Evolutionary conservation across 2,329 filamentous ascomycete genomes (phyloP).

Genomic region (Daldinia sp.): DNA sequence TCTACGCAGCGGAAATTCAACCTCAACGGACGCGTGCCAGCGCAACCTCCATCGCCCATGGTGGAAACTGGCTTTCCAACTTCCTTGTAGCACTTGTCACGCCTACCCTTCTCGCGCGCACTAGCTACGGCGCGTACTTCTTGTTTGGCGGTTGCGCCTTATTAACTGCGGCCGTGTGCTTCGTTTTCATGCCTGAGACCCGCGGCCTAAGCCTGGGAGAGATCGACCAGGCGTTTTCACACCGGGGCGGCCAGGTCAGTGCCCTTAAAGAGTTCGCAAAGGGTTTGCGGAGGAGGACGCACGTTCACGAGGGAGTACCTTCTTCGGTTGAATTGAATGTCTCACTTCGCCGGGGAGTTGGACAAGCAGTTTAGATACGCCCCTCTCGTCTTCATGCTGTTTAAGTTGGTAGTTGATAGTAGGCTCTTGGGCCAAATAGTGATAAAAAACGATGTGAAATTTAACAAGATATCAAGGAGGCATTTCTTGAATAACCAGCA

Average conservation of each 20-base stretch:
- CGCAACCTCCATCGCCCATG: conserved; percentile 59
- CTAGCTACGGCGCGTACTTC: conserved; percentile 55
- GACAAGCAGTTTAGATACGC: neutral
- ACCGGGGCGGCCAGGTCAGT: conserved; percentile 43
- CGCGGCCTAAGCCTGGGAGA: conserved; percentile 52
- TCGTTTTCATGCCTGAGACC: conserved; percentile 55
- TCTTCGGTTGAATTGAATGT: conserved; percentile 5
- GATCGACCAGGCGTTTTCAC: conserved; percentile 46
- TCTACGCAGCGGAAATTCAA: conserved; percentile 65
- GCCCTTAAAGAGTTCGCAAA: conserved; percentile 49
- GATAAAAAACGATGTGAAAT: too few relatives aligned
- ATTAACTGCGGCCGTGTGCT: conserved; percentile 48
- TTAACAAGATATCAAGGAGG: too few relatives aligned
- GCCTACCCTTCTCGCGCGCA: conserved; percentile 50
- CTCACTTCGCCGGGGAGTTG: neutral
- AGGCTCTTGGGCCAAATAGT: neutral
- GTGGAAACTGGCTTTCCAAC: conserved; percentile 48
- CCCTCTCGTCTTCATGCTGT: neutral
- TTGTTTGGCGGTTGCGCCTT: conserved; percentile 54
- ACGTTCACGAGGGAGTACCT: neutral
- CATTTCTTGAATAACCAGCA: neutral
- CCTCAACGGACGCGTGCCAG: conserved; percentile 62
- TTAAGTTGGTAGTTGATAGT: neutral
- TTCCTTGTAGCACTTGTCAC: conserved; percentile 57
- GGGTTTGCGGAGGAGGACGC: neutral